phyloP scores from a whole-genome alignment of 345 rosid genomes.

The Hibiscus mutabilis region DNA sequence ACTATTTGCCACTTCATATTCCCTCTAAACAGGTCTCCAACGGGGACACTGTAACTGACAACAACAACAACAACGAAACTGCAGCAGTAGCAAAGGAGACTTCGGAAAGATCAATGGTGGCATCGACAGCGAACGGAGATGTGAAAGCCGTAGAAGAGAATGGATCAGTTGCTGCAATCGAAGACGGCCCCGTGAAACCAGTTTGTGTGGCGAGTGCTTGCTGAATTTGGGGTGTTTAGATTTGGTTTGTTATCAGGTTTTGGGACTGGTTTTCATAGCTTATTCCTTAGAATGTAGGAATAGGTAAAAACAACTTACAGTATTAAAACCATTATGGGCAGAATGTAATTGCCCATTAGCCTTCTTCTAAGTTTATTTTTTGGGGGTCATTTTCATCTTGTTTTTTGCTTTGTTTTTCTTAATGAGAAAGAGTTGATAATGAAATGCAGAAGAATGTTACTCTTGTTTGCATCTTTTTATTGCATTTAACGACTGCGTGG shows the following conservation, averaged over 20 bases:
- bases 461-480: neutral
- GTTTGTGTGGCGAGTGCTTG: constrained; percentile 38
- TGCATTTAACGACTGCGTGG: neutral
- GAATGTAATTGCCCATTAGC: neutral
- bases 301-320: neutral
- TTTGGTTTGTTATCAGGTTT: constrained; percentile 6
- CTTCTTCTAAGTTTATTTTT: neutral
- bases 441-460: neutral
- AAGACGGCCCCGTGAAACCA: constrained; percentile 6
- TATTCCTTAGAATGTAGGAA: neutral
- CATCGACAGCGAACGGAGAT: constrained; percentile 20
- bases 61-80: constrained; percentile 4
- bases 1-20: neutral
- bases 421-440: neutral
- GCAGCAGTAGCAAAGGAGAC: constrained; percentile 3
- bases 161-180: constrained; percentile 16
- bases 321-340: neutral
- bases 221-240: constrained; percentile 17
- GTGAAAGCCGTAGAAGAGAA: constrained; percentile 19
- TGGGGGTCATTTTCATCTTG: neutral
- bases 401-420: neutral
- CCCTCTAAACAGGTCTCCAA: constrained; percentile 19
- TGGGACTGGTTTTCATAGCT: neutral
- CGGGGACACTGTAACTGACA: constrained; percentile 8
- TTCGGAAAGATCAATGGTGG: neutral